Evolutionary conservation across 2,329 filamentous ascomycete species (phyloP).

Genomic region (Exophiala sideris): DNA sequence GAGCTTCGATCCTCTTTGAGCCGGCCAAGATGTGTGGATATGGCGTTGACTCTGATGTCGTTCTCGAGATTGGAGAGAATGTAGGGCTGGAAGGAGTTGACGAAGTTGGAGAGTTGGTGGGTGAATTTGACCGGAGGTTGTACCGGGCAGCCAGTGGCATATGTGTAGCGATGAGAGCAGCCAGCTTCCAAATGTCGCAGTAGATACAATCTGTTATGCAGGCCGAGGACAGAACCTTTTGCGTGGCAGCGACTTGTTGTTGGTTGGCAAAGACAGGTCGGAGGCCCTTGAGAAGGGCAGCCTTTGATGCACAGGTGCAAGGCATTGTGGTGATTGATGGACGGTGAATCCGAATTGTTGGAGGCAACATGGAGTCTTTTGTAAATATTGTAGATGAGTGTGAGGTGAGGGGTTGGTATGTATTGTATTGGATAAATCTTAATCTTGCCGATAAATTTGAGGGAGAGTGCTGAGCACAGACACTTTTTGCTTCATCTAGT

Average conservation of each 20-base stretch:
- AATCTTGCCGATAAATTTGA: conserved; percentile 9
- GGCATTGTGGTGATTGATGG: conserved; percentile 10
- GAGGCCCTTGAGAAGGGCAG: conserved; percentile 23
- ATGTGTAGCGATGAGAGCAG: conserved; percentile 26
- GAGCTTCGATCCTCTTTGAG: conserved; percentile 27
- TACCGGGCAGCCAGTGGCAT: conserved; percentile 24
- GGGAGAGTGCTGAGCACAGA: conserved; percentile 3
- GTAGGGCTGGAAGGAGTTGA: conserved; percentile 18
- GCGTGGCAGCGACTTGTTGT: conserved; percentile 17
- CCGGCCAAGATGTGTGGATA: conserved; percentile 16
- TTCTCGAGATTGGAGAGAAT: conserved; percentile 8
- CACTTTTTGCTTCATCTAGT: neutral
- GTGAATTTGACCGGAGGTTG: conserved; percentile 17
- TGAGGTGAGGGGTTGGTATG: conserved; percentile 12
- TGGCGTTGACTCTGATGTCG: conserved; percentile 9
- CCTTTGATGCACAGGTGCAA: conserved; percentile 23
- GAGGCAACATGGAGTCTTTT: conserved; percentile 1
- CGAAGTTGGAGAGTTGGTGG: conserved; percentile 11
- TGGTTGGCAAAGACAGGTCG: conserved; percentile 19
- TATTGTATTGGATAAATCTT: neutral
- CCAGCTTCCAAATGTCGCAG: conserved; percentile 30
- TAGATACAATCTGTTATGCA: conserved; percentile 25
- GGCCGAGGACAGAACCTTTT: conserved; percentile 21
- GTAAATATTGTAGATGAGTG: neutral
- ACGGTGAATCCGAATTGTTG: neutral